Conservation (phyloP, 2,329 filamentous ascomycete species). For the Aspergillus hiratsukae region DNA sequence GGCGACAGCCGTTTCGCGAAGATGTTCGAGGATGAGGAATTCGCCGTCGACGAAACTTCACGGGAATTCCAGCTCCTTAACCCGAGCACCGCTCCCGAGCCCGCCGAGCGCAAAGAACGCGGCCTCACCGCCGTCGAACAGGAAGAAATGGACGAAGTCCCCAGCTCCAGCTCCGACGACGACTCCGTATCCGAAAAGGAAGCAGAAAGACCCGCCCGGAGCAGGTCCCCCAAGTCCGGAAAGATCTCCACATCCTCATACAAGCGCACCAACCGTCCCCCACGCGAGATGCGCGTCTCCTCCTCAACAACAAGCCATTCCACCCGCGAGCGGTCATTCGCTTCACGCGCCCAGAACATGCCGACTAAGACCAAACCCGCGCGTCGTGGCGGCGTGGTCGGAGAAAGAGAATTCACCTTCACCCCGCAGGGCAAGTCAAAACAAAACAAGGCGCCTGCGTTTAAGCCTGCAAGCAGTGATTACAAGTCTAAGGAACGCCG, state of each 20-base stretch:
- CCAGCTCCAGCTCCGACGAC: conserved; percentile 38
- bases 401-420: conserved; percentile 58
- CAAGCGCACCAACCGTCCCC: conserved; percentile 48
- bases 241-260: conserved; percentile 54
- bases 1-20: conserved; percentile 81
- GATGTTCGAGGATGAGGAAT: conserved; percentile 90
- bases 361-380: conserved; percentile 31
- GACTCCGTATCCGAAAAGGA: conserved; percentile 33
- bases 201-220: conserved; percentile 22
- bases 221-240: conserved; percentile 25
- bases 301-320: conserved; percentile 46
- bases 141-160: conserved; percentile 53
- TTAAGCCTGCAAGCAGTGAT: conserved; percentile 10
- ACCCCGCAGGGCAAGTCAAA: conserved; percentile 47
- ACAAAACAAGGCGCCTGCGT: conserved; percentile 19
- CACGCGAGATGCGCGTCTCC: conserved; percentile 55
- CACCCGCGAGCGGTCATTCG: conserved; percentile 54
- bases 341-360: conserved; percentile 49
- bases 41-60: conserved; percentile 83
- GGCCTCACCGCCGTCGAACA: conserved; percentile 61
- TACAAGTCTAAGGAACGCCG: conserved; percentile 41
- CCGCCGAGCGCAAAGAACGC: conserved; percentile 34
- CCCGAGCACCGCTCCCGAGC: conserved; percentile 63
- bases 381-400: conserved; percentile 35
- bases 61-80: conserved; percentile 86